Base-by-base conservation (phyloP, 495 filamentous ascomycete genomes). In the Lentithecium fluviatile region DNA sequence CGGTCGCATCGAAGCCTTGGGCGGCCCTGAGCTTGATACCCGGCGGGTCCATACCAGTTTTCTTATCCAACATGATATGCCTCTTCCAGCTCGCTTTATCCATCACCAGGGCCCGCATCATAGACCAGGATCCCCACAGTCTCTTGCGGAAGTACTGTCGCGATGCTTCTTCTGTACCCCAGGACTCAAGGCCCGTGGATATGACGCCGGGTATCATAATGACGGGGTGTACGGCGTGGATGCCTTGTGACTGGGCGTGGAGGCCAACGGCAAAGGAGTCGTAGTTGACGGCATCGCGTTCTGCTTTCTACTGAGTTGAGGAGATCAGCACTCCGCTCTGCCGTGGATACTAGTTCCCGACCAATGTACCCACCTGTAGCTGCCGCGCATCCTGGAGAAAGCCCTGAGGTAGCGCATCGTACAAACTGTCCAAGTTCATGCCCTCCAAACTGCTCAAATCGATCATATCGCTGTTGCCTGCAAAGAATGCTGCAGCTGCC, bases 191-290 rank as follows among this genome's bases (percentile, higher is more conserved):
- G 6, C 95, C 95, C 0, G 94, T 98, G 2, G 94, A 97, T 61
- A 97, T 97, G 7, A 97, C 95, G 0, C 94, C 94, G 8, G 94
- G 94, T 43, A 97, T 85, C 92, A 98, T 96, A 63, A 98, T 86
- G 45, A 97, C 87, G 8, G 94, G 91, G 69, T 96, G 90, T 55
- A 87, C 80, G 6, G 87, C 92, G n/a, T 77, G 67, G 15, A 97
- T 75, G 3, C 94, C 94, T 73, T 96, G 86, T n/a, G 86, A 79
- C 36, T 85, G 84, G 40, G 90, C 84, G 60, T 94, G 87, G 25
- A 95, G 69, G 19, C 94, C 94, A 32, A 96, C 87, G 0, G 90
- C 79, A 69, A 98, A 98, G 8, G 93, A 88, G 78, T 98, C 95
- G 70, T 95, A 94, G 67, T 87, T 87, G 61, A 95, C 82, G 37